Conservation (phyloP, 768 basidiomycete species). For the Trametes gibbosa region DNA sequence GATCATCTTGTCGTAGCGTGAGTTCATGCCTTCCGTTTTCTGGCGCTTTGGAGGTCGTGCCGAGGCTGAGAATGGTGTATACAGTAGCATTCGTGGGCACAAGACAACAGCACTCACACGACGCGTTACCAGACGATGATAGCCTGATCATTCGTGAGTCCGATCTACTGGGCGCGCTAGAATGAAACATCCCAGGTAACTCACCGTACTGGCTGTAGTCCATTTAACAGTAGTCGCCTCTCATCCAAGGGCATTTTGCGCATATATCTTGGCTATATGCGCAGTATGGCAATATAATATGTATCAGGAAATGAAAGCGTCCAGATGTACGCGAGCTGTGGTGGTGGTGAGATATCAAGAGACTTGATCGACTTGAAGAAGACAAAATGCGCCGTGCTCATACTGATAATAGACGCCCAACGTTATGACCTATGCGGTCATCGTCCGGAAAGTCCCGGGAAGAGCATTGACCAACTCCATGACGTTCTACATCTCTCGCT, state of each 20-base stretch:
- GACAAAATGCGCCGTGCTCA: too few relatives aligned
- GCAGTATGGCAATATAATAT: background rate
- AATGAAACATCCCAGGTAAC: too few relatives aligned
- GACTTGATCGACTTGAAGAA: too few relatives aligned
- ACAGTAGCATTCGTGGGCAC: background rate
- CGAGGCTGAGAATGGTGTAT: background rate
- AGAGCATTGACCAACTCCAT: too few relatives aligned
- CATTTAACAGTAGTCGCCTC: conserved; percentile 6
- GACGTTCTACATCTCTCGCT: too few relatives aligned
- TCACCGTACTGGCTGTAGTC: conserved; percentile 5
- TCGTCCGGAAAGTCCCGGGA: too few relatives aligned
- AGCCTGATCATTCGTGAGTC: background rate
- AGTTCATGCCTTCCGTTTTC: conserved; percentile 49
- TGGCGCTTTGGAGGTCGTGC: conserved; percentile 42
- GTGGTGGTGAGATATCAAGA: too few relatives aligned
- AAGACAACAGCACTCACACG: background rate
- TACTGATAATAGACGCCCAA: too few relatives aligned
- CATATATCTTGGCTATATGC: background rate
- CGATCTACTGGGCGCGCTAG: too few relatives aligned
- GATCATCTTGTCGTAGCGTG: conserved; percentile 67
- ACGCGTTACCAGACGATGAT: background rate
- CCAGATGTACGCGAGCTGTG: too few relatives aligned
- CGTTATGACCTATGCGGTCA: too few relatives aligned
- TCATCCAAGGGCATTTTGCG: background rate
- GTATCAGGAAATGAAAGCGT: background rate